Conservation (phyloP, 176 grass and related monocot genomes). For the Musa beccarii region DNA sequence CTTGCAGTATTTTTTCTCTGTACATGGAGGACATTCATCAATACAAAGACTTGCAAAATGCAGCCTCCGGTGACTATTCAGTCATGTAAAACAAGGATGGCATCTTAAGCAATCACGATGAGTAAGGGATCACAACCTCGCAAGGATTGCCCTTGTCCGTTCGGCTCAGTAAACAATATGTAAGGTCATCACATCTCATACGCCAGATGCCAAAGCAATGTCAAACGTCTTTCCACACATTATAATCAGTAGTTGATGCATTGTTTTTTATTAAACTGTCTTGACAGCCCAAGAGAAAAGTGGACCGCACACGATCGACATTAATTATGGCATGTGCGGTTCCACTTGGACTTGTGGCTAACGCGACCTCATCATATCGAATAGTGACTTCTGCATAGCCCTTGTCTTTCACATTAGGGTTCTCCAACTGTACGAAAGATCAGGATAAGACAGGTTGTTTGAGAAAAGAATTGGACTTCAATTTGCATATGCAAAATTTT, state of each 20-base stretch:
- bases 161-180: not conserved
- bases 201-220: not conserved
- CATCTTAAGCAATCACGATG: not conserved
- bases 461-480: not conserved
- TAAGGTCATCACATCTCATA: not conserved
- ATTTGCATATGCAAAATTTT: not conserved
- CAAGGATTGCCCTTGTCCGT: not conserved
- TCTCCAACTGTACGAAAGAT: constrained; percentile 50
- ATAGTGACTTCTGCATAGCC: constrained; percentile 78
- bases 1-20: not conserved
- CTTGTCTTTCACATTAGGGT: constrained; percentile 60
- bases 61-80: too few relatives aligned
- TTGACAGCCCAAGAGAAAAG: constrained; percentile 79
- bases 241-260: constrained; percentile 76
- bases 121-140: not conserved
- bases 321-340: constrained; percentile 93
- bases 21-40: not conserved
- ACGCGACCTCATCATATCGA: constrained; percentile 52
- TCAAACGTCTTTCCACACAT: constrained; percentile 94
- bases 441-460: not conserved
- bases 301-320: constrained; percentile 50
- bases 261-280: constrained; percentile 58
- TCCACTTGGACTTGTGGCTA: constrained; percentile 61
- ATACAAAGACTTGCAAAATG: not conserved
- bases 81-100: too few relatives aligned